Evolutionary conservation across 768 basidiomycete species (phyloP), one percentile per base, ranked within the genome.

Genomic region (Mycena vulgaris): DNA sequence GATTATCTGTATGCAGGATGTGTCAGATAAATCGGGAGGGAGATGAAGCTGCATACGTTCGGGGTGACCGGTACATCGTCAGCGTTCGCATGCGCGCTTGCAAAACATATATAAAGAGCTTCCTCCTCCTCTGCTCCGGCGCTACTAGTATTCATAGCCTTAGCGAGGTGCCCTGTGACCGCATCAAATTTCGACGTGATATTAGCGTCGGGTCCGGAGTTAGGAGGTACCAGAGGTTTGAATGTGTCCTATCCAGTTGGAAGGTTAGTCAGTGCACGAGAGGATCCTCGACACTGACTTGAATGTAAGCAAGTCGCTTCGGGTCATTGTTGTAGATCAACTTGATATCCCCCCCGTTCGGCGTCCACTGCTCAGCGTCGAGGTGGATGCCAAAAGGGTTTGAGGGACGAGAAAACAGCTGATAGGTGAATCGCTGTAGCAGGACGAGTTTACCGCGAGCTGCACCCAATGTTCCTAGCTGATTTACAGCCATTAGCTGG

Each of bases 391-490:
- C 72, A 35, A 53, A 68, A 2, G 61, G 53, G 25, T 70, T 69
- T 8, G 52, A 9, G 23, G 59, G 48, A 25, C 53, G 55, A 37
- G 61, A 53, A 0, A 70, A 49, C 19, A 68, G 58, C 53, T 74
- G 68, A 19, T 73, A 73, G 13, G 68, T 73, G 53, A 74, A 70
- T 42, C 72, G 65, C 53, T 74, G 72, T 9, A 70, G 33, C 8
- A 74, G 63, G 21, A 70, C 47, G 27, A 70, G 65, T 49, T 74
- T 74, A 1, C 72, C 72, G 25, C 68, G 72, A 13, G 72, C 68
- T 0, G 64, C 65, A 2, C 72, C 72, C 1, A 73, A 55, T 1
- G 62, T 74, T 4, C 72, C 72, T 23, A 74, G 53, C 65, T 69
- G 23, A 40, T 47, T 30, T 2, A 28, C 28, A 51, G 27, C 16